These are phyloP conservation scores for Cylindrotheca fusiformis DNA, from an alignment of 108 stramenopile genomes.

Conservation along the genomic window DNA sequence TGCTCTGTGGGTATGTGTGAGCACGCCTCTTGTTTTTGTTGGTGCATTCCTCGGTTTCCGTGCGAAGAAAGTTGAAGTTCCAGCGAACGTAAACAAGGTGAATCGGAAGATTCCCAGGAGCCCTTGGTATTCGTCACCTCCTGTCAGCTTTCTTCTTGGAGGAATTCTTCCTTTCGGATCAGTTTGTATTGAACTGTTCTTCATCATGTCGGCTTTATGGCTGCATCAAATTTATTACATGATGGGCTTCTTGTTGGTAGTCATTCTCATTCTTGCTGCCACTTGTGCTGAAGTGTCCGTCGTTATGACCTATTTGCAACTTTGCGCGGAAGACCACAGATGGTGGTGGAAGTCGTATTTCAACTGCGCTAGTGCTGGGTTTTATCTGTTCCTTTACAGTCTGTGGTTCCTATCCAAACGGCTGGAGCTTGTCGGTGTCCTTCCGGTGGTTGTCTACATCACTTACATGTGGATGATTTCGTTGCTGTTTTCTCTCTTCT, in stretches of 20 bases:
- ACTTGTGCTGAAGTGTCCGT: conserved; percentile 96
- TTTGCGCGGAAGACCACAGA: conserved; percentile 95
- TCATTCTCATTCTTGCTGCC: conserved; percentile 87
- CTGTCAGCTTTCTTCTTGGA: conserved; percentile 40
- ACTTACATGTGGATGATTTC: conserved; percentile 97
- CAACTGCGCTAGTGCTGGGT: conserved; percentile 88
- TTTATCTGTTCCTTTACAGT: conserved; percentile 94
- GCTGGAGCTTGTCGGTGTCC: conserved; percentile 81
- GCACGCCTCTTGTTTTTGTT: conserved; percentile 91
- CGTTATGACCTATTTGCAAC: conserved; percentile 97
- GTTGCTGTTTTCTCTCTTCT: conserved; percentile 83
- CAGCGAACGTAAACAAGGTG: conserved; percentile 92
- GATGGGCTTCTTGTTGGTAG: conserved; percentile 95
- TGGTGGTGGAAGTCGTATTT: conserved; percentile 99
- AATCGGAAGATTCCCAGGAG: conserved; percentile 87
- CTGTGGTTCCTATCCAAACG: conserved; percentile 88
- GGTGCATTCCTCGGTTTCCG: conserved; percentile 95
- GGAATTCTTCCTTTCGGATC: conserved; percentile 98
- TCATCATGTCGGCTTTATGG: conserved; percentile 98
- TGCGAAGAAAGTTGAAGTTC: conserved; percentile 71
- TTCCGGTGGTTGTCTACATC: conserved; percentile 90
- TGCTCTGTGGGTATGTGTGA: conserved; percentile 79
- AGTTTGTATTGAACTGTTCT: conserved; percentile 97
- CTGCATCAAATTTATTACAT: conserved; percentile 98
- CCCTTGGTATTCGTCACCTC: conserved; percentile 84